Percentiles rank a stretch among this genome's conserved stretches.
phyloP scores from a whole-genome alignment of 805 yeast genomes.

The Suhomyces vadensis region DNA sequence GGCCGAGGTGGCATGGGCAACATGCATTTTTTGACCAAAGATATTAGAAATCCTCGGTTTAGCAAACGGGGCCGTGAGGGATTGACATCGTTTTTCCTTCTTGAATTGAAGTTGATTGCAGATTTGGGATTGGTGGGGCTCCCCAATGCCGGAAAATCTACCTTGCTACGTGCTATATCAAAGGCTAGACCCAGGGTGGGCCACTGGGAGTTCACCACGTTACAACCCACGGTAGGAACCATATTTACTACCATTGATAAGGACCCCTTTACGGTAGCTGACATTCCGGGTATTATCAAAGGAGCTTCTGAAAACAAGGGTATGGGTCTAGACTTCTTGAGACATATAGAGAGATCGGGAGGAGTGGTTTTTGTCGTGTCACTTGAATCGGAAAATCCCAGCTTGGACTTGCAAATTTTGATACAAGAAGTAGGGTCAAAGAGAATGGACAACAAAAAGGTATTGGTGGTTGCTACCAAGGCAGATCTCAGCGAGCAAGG shows the following conservation, averaged over 20 bases:
- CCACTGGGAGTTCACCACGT: slow-evolving; percentile 95
- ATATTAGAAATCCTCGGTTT: slow-evolving; percentile 87
- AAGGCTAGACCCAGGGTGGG: slow-evolving; percentile 90
- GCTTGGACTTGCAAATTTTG: slow-evolving; percentile 61
- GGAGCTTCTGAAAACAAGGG: slow-evolving; percentile 88
- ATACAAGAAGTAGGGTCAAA: slow-evolving; percentile 69
- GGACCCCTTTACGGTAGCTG: slow-evolving; percentile 87
- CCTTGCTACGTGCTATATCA: slow-evolving; percentile 81
- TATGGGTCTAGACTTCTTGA: slow-evolving; percentile 87
- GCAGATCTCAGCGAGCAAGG: slow-evolving; percentile 71
- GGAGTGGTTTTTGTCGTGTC: slow-evolving; percentile 87
- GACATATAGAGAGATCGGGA: slow-evolving; percentile 90
- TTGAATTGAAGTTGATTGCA: slow-evolving; percentile 86
- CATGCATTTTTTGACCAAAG: slow-evolving; percentile 86
- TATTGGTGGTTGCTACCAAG: slow-evolving; percentile 87
- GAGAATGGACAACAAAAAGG: slow-evolving; percentile 58
- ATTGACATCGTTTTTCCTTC: slow-evolving; percentile 62
- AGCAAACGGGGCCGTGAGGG: slow-evolving; percentile 78
- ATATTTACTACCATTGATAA: slow-evolving; percentile 64
- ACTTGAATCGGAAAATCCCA: slow-evolving; percentile 67
- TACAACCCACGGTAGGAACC: slow-evolving; percentile 91
- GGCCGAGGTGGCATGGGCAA: slow-evolving; percentile 96
- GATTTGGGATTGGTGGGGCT: slow-evolving; percentile 93
- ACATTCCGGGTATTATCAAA: slow-evolving; percentile 91
- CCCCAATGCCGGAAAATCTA: slow-evolving; percentile 96